Percentiles rank a stretch among this genome's conserved stretches.
These are phyloP conservation scores for Waltiozyma sp. DNA, from an alignment of 1,139 yeast species.

Conservation along the genomic window DNA sequence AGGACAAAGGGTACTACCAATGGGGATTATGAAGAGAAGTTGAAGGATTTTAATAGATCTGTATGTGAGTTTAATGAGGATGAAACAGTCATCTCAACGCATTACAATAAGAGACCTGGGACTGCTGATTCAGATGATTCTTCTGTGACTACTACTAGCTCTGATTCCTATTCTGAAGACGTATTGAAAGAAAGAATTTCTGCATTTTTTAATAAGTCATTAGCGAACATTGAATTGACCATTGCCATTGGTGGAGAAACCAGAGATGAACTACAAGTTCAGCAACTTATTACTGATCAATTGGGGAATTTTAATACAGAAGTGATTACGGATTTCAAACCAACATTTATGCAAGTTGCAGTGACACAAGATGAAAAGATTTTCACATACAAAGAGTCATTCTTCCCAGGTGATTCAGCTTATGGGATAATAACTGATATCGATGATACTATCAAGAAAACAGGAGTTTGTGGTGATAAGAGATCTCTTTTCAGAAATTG, in stretches of 20 bases:
- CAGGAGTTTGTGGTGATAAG: constrained; percentile 86
- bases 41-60: neutral
- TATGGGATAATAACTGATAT: constrained; percentile 80
- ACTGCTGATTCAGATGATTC: neutral
- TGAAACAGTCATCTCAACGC: constrained; percentile 2
- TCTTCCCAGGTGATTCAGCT: constrained; percentile 36
- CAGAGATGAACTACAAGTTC: constrained; percentile 19
- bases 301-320: constrained; percentile 48
- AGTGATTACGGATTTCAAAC: constrained; percentile 41
- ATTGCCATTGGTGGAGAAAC: constrained; percentile 40
- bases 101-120: neutral
- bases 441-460: constrained; percentile 84
- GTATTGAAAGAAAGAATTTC: constrained; percentile 42
- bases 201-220: constrained; percentile 47
- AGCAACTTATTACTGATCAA: constrained; percentile 36
- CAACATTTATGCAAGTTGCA: constrained; percentile 36
- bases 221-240: constrained; percentile 41
- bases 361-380: constrained; percentile 35
- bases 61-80: constrained; percentile 1
- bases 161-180: constrained; percentile 17
- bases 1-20: constrained; percentile 26
- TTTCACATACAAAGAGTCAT: constrained; percentile 33
- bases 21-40: constrained; percentile 1
- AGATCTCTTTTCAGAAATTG: constrained; percentile 72
- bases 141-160: constrained; percentile 4